These are phyloP conservation scores for Rhinocladiella mackenziei DNA, from an alignment of 2,329 filamentous ascomycete genomes.

Conservation along the genomic window DNA sequence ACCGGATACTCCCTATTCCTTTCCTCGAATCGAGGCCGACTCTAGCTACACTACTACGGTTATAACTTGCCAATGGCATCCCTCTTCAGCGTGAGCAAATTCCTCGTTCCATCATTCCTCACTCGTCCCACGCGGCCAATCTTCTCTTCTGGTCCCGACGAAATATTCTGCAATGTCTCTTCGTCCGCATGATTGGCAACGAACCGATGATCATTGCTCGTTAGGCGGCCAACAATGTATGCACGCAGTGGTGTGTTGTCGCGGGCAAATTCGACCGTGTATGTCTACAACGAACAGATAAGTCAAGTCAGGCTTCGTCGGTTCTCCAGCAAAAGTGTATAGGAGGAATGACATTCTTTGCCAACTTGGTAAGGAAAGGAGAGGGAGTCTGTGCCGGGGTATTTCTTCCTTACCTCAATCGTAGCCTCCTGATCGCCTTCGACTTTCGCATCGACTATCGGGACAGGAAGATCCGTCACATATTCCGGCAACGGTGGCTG, in stretches of 20 bases:
- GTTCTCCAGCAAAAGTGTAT: not conserved
- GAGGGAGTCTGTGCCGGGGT: not conserved
- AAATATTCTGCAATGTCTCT: slow-evolving; percentile 45
- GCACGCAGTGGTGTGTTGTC: slow-evolving; percentile 48
- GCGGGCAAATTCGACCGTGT: slow-evolving; percentile 56
- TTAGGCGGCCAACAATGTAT: slow-evolving; percentile 52
- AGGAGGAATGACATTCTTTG: not conserved
- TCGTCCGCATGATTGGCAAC: slow-evolving; percentile 56
- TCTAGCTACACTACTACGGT: too few relatives aligned
- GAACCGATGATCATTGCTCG: slow-evolving; percentile 47
- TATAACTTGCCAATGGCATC: slow-evolving; percentile 19
- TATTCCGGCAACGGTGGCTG: slow-evolving; percentile 44
- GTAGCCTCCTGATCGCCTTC: slow-evolving; percentile 46
- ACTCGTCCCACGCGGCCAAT: slow-evolving; percentile 50
- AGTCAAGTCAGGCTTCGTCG: too few relatives aligned
- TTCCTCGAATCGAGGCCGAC: too few relatives aligned
- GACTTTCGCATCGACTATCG: slow-evolving; percentile 41
- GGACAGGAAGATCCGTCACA: slow-evolving; percentile 40
- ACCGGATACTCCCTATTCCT: too few relatives aligned
- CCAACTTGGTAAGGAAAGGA: not conserved
- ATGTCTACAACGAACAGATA: too few relatives aligned
- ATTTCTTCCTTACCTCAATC: slow-evolving; percentile 47
- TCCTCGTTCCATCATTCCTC: slow-evolving; percentile 35
- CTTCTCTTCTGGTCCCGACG: slow-evolving; percentile 43
- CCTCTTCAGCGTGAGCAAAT: slow-evolving; percentile 37